These are phyloP conservation scores for Lecanoromycetidae sp. DNA, from an alignment of 2,329 filamentous ascomycete species.

Conservation along the genomic window DNA sequence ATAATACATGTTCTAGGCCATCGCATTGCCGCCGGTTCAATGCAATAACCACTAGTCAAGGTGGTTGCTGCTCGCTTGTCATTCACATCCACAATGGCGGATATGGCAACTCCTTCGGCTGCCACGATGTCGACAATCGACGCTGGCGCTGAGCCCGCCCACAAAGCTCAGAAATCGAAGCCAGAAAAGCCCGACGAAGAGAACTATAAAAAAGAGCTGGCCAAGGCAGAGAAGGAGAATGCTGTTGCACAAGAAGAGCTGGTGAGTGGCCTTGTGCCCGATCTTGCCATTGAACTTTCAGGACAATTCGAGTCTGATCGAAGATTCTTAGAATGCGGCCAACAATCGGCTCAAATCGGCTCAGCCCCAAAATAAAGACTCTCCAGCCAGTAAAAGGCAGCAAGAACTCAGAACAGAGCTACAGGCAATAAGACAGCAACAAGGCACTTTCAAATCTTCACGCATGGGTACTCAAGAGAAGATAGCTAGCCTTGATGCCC, in stretches of 20 bases:
- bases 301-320: no score
- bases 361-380: slow-evolving; percentile 69
- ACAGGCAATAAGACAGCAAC: slow-evolving; percentile 73
- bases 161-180: slow-evolving; percentile 36
- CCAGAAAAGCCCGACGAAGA: slow-evolving; percentile 82
- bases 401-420: slow-evolving; percentile 74
- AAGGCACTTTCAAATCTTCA: slow-evolving; percentile 74
- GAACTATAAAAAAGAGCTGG: slow-evolving; percentile 65
- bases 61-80: background rate
- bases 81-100: slow-evolving; percentile 34
- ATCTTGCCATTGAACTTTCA: no score
- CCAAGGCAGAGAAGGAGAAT: slow-evolving; percentile 77
- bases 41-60: background rate
- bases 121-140: slow-evolving; percentile 26
- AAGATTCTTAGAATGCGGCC: slow-evolving; percentile 72
- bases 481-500: slow-evolving; percentile 82
- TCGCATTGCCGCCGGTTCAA: no score
- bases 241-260: slow-evolving; percentile 60
- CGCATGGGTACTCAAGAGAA: slow-evolving; percentile 71
- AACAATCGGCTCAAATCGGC: slow-evolving; percentile 83
- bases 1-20: no score
- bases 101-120: slow-evolving; percentile 33
- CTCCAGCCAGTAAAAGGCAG: slow-evolving; percentile 67
- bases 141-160: slow-evolving; percentile 19
- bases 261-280: slow-evolving; percentile 34